A percentile compares a stretch with the other conserved stretches of the same genome.
phyloP scores from a whole-genome alignment of 371 early-diverging fungal genomes.

The Syncephalastrum monosporum region DNA sequence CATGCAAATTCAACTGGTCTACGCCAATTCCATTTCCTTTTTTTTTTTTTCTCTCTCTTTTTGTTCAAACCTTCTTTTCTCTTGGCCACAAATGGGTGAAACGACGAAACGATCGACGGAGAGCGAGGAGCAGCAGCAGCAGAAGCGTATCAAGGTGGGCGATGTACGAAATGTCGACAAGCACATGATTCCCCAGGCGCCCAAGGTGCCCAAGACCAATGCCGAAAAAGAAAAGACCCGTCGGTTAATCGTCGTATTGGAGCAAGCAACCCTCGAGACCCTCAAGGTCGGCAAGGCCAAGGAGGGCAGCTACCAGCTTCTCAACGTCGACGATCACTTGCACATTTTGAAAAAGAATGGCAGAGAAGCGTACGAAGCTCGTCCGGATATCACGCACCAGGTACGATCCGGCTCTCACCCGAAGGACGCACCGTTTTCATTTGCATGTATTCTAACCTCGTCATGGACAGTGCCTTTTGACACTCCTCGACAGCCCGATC shows the following conservation, averaged over 20 bases:
- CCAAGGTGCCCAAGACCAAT: constrained; percentile 75
- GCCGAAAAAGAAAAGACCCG: constrained; percentile 75
- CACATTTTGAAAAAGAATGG: constrained; percentile 84
- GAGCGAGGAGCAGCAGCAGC: constrained; percentile 13
- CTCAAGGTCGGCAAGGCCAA: constrained; percentile 91
- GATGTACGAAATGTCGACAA: constrained; percentile 49
- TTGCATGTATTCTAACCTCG: not conserved
- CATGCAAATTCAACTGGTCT: constrained; percentile 1
- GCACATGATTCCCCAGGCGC: constrained; percentile 71
- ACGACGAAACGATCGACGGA: constrained; percentile 16
- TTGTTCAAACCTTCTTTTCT: not conserved
- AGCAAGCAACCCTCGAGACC: constrained; percentile 91
- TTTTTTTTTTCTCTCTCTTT: constrained; percentile 12
- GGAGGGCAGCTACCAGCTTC: constrained; percentile 87
- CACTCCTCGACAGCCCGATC: constrained; percentile 95
- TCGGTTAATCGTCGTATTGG: constrained; percentile 93
- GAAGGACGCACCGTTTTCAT: not conserved
- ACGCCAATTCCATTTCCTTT: constrained; percentile 2
- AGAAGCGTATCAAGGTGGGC: constrained; percentile 51
- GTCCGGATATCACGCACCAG: constrained; percentile 98
- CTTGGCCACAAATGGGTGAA: constrained; percentile 10
- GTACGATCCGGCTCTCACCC: constrained; percentile 28
- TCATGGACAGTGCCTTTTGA: constrained; percentile 82
- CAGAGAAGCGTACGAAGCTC: constrained; percentile 78
- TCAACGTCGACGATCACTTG: constrained; percentile 97